Percentiles rank a stretch among this genome's conserved stretches.
Conservation (phyloP, 768 basidiomycete species). For the Neoboletus subvelutipes region DNA sequence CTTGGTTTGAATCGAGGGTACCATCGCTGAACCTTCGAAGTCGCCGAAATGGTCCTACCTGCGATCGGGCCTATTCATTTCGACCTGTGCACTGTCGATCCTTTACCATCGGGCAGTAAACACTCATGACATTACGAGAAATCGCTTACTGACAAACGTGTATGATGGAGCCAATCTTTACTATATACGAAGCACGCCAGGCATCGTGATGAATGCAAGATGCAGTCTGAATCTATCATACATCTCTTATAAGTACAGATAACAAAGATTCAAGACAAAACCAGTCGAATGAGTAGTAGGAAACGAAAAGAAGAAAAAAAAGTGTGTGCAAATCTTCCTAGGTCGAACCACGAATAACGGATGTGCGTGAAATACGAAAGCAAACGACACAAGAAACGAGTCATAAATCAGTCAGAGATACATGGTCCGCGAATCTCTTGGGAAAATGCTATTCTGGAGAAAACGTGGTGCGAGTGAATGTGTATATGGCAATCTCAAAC, state of each 20-base stretch:
- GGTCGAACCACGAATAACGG: constrained; percentile 8
- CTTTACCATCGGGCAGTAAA: constrained; percentile 16
- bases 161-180: constrained; percentile 4
- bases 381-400: constrained; percentile 24
- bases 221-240: constrained; percentile 21
- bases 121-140: neutral
- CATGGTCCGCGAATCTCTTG: constrained; percentile 25
- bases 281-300: neutral
- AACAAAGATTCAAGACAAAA: constrained; percentile 20
- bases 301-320: neutral
- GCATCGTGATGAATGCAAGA: constrained; percentile 7
- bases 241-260: constrained; percentile 32
- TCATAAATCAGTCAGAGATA: constrained; percentile 34
- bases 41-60: constrained; percentile 30
- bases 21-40: constrained; percentile 48
- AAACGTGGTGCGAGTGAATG: constrained; percentile 2
- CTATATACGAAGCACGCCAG: constrained; percentile 1
- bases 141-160: neutral
- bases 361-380: constrained; percentile 24
- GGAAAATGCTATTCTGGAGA: constrained; percentile 4
- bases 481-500: constrained; percentile 12
- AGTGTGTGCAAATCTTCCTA: constrained; percentile 4
- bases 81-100: constrained; percentile 17
- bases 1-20: neutral
- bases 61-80: constrained; percentile 26